phyloP scores from a whole-genome alignment of 345 rosid species.

The thale cress (Arabidopsis thaliana) region DNA sequence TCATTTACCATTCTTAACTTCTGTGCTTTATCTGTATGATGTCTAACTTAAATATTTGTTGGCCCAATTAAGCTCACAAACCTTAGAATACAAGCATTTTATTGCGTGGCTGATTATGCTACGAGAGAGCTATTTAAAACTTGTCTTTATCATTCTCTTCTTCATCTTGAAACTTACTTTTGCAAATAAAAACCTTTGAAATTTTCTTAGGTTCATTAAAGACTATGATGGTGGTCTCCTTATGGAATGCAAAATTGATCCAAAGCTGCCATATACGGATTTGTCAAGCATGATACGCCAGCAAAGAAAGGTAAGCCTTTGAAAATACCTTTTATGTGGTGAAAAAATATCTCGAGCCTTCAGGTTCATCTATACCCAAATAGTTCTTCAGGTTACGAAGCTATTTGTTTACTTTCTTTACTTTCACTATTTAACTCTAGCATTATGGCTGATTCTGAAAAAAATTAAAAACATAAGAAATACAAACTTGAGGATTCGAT shows the following conservation, averaged over 20 bases:
- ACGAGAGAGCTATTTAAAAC: slow-evolving; percentile 15
- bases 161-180: slow-evolving; percentile 3
- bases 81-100: slow-evolving; percentile 1
- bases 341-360: slow-evolving; percentile 7
- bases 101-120: slow-evolving; percentile 19
- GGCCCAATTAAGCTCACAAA: slow-evolving; percentile 7
- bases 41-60: slow-evolving; percentile 11
- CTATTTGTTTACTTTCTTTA: slow-evolving; percentile 12
- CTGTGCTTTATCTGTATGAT: slow-evolving; percentile 20
- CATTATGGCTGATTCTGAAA: slow-evolving; percentile 1
- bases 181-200: slow-evolving; percentile 26
- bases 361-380: not conserved
- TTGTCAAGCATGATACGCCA: slow-evolving; percentile 88
- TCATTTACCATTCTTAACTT: not conserved
- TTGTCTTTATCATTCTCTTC: slow-evolving; percentile 10
- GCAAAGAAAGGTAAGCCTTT: slow-evolving; percentile 75
- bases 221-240: slow-evolving; percentile 99
- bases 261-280: slow-evolving; percentile 96
- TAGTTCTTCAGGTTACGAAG: not conserved
- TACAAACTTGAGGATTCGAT: not conserved
- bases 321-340: not conserved
- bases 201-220: slow-evolving; percentile 73
- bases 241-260: slow-evolving; percentile 98
- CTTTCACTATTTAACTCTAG: not conserved
- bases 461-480: slow-evolving; percentile 4